Base-by-base conservation (phyloP, 2,329 filamentous ascomycete species). In the Verticillium tricorpus region DNA sequence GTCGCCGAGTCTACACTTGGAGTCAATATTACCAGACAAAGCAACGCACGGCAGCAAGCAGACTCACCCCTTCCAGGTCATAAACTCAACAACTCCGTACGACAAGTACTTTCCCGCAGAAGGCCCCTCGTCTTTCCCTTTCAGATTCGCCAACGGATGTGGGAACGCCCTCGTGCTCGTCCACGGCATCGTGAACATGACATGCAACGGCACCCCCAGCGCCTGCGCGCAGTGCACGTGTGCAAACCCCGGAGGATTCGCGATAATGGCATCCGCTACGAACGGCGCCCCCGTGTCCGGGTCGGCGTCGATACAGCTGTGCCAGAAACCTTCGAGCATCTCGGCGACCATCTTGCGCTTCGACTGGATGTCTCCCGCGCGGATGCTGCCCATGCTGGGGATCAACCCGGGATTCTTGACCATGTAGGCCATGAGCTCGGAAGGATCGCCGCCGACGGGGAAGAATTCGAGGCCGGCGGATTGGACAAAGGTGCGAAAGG, bases 161-260 rank as follows among this genome's bases (percentile, higher is more conserved):
- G 89, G 88, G 63, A 92, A 92, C 1, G 85, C 82, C 67, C 87
- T 86, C 0, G 89, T 92, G 1, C 89, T 86, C 9, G 87, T 88
- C 84, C 89, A 92, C 0, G 89, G 90, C 89, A 92, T 92, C 2
- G 84, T 82, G 60, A 80, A 79, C 72, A 82, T 79, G 2, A 82
- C 63, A 62, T 82, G 79, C 0, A 82, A 64, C 0, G 80, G 80
- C 0, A 82, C 71, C 0, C 74, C 71, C 2, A 82, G 66, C 0
- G 72, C 74, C 64, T 82, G 72, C 0, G 79, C 79, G 61, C 79
- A 82, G 60, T 81, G 78, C 0, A 81, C 69, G 65, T 82, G 80
- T 0, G 78, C 79, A 65, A 81, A 80, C 19, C 74, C 78, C 0
- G 80, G 79, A 0, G 80, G 80, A 58, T 82, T 82, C 0, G 80